These are phyloP conservation scores for Termitomyces sp. DNA, from an alignment of 768 basidiomycete species.

Conservation along the genomic window DNA sequence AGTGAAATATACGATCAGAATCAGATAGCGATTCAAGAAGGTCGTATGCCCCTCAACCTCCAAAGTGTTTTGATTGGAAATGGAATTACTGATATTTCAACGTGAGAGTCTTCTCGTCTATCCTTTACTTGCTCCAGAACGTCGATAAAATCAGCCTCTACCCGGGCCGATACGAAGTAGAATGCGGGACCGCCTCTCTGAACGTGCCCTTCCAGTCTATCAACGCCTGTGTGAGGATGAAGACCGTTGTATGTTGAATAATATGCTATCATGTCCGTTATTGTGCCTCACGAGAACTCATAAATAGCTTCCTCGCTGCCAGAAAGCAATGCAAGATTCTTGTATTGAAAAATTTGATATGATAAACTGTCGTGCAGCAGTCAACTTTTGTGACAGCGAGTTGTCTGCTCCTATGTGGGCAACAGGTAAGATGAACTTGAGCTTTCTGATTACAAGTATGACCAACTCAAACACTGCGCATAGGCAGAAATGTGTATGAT, in stretches of 20 bases:
- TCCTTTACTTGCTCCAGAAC: background rate
- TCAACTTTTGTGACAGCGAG: conserved; percentile 57
- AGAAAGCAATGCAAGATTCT: conserved; percentile 45
- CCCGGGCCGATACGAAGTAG: conserved; percentile 50
- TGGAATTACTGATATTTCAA: conserved; percentile 42
- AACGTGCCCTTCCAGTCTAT: conserved; percentile 50
- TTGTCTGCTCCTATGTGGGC: conserved; percentile 38
- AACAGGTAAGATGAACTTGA: conserved; percentile 29
- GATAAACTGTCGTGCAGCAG: conserved; percentile 63
- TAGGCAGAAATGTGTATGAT: conserved; percentile 21
- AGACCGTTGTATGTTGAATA: conserved; percentile 39
- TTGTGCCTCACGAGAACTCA: background rate
- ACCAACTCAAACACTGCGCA: background rate
- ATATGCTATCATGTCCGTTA: conserved; percentile 11
- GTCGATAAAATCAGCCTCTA: conserved; percentile 26
- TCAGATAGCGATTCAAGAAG: conserved; percentile 41
- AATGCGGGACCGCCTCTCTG: conserved; percentile 54
- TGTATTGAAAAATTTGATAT: conserved; percentile 67
- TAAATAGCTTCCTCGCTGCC: conserved; percentile 63
- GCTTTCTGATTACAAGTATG: background rate
- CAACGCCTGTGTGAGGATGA: conserved; percentile 55
- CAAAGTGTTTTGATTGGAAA: conserved; percentile 69
- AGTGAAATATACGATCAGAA: conserved; percentile 76
- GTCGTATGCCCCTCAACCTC: conserved; percentile 58
- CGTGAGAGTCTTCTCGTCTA: conserved; percentile 21